A percentile compares a stretch with the other conserved stretches of the same genome.
Evolutionary conservation across 192 early-diverging fungal species (phyloP).

Genomic region (Coemansia furcata): DNA sequence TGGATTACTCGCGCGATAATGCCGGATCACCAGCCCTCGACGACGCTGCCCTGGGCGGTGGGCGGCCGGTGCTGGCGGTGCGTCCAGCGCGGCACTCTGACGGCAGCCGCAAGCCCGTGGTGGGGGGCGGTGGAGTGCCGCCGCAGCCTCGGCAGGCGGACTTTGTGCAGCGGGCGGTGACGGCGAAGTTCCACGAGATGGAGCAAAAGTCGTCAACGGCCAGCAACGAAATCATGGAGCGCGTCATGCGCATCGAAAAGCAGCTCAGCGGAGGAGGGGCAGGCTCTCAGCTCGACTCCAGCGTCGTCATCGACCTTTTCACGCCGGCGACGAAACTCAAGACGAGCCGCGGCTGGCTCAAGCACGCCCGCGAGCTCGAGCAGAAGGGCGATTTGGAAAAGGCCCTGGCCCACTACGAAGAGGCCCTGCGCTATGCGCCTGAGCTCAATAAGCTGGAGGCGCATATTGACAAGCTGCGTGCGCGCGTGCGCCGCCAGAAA

Average conservation of each 20-base stretch:
- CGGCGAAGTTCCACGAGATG: constrained; percentile 15
- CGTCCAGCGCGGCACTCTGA: constrained; percentile 13
- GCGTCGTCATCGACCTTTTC: constrained; percentile 48
- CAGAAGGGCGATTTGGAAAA: constrained; percentile 45
- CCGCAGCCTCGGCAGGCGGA: constrained; percentile 18
- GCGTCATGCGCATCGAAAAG: constrained; percentile 47
- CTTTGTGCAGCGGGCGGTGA: constrained; percentile 23
- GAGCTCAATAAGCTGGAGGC: constrained; percentile 49
- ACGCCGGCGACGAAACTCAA: constrained; percentile 59
- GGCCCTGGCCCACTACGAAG: constrained; percentile 54
- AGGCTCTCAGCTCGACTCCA: constrained; percentile 22
- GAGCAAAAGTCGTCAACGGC: constrained; percentile 21
- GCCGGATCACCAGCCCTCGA: background rate
- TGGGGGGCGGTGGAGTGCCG: background rate
- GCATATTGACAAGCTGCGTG: constrained; percentile 46
- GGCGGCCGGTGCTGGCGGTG: background rate
- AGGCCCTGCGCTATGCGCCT: constrained; percentile 47
- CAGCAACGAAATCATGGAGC: constrained; percentile 47
- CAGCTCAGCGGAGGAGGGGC: constrained; percentile 15
- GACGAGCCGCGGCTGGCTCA: constrained; percentile 54
- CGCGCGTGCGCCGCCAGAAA: constrained; percentile 25
- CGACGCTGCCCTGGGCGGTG: background rate
- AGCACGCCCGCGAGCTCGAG: constrained; percentile 53
- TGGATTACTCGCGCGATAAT: background rate
- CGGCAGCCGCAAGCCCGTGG: background rate